phyloP scores from a whole-genome alignment of 1,284 basidiomycete species.

The Tausonia pullulans region DNA sequence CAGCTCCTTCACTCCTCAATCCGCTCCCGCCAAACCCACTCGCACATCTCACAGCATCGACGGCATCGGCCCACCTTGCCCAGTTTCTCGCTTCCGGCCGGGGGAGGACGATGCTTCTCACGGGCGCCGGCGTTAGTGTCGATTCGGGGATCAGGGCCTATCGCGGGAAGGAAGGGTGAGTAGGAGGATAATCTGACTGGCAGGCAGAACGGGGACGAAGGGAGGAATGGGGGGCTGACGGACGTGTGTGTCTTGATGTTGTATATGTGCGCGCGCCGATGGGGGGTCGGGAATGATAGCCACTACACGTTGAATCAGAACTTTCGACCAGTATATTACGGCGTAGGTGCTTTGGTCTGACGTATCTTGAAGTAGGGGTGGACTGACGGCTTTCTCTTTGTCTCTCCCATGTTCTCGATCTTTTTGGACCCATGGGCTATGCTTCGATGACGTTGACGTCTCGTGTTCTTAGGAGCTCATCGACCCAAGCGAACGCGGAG shows the following conservation, averaged over 20 bases:
- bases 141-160: slow-evolving; percentile 86
- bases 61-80: slow-evolving; percentile 53
- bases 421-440: too few relatives aligned
- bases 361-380: too few relatives aligned
- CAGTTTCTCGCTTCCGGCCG: slow-evolving; percentile 56
- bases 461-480: slow-evolving; percentile 48
- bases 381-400: too few relatives aligned
- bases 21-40: slow-evolving; percentile 38
- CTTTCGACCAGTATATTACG: slow-evolving; percentile 46
- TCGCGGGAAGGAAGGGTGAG: slow-evolving; percentile 63
- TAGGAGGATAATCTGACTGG: background rate
- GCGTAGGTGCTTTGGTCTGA: too few relatives aligned
- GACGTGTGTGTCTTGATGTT: too few relatives aligned
- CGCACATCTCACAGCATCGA: slow-evolving; percentile 40
- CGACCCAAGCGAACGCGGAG: slow-evolving; percentile 52
- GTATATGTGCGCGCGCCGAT: too few relatives aligned
- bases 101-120: slow-evolving; percentile 53
- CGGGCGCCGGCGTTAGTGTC: slow-evolving; percentile 83
- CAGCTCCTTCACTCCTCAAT: slow-evolving; percentile 32
- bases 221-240: background rate
- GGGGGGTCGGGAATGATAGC: background rate
- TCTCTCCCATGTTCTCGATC: too few relatives aligned
- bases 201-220: background rate
- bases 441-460: too few relatives aligned
- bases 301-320: slow-evolving; percentile 59